phyloP scores from a whole-genome alignment of 352 stramenopile genomes.

The Phytophthora aleatoria region DNA sequence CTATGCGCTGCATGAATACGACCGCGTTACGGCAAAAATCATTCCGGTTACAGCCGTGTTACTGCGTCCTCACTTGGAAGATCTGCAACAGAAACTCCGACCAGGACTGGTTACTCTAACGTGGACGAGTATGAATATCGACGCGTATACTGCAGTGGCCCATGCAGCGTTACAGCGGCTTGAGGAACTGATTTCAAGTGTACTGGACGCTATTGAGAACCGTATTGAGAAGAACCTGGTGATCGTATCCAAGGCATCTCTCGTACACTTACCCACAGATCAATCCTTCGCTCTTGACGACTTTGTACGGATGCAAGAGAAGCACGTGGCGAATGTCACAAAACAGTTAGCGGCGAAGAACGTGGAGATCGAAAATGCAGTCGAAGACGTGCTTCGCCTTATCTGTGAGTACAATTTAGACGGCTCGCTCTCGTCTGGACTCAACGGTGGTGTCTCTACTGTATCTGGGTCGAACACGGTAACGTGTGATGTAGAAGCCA shows the following conservation, averaged over 20 bases:
- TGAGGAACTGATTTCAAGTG: slow-evolving; percentile 84
- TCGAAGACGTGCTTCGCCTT: slow-evolving; percentile 78
- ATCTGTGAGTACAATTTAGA: slow-evolving; percentile 78
- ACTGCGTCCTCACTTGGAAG: slow-evolving; percentile 72
- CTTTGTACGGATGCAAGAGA: slow-evolving; percentile 86
- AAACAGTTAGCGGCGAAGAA: slow-evolving; percentile 79
- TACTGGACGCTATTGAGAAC: slow-evolving; percentile 85
- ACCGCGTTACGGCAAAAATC: slow-evolving; percentile 76
- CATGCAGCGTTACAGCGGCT: slow-evolving; percentile 70
- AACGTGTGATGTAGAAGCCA: slow-evolving; percentile 40
- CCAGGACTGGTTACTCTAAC: slow-evolving; percentile 85
- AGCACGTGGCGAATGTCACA: slow-evolving; percentile 65
- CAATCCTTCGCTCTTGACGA: slow-evolving; percentile 87
- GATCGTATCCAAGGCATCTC: slow-evolving; percentile 74
- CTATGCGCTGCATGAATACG: slow-evolving; percentile 83
- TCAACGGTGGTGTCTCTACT: neutral
- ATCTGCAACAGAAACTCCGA: slow-evolving; percentile 75
- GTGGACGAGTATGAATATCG: slow-evolving; percentile 93
- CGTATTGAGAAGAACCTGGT: slow-evolving; percentile 87
- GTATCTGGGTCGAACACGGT: slow-evolving; percentile 8
- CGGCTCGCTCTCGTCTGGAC: slow-evolving; percentile 10
- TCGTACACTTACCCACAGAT: slow-evolving; percentile 80
- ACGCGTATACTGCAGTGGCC: slow-evolving; percentile 75
- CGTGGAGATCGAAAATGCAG: slow-evolving; percentile 84
- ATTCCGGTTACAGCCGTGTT: slow-evolving; percentile 65